These are phyloP conservation scores for Mycena galericulata DNA, from an alignment of 768 basidiomycete species.

Conservation along the genomic window DNA sequence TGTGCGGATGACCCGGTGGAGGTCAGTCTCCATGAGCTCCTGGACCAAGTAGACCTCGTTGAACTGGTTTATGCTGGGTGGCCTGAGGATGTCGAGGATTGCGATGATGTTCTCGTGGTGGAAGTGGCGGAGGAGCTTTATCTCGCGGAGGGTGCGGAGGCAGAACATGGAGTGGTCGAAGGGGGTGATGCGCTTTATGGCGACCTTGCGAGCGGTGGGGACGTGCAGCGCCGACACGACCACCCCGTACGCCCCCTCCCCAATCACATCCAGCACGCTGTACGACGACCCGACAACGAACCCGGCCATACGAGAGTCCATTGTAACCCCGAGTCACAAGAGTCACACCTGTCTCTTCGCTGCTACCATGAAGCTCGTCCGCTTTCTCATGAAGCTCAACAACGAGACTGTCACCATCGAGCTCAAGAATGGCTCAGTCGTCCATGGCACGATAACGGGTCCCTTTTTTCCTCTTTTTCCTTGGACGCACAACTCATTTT, in stretches of 20 bases:
- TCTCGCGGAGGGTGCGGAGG: slow-evolving; percentile 85
- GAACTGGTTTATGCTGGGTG: slow-evolving; percentile 80
- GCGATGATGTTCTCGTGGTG: slow-evolving; percentile 92
- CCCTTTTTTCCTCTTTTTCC: slow-evolving; percentile 1
- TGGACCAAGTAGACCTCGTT: slow-evolving; percentile 82
- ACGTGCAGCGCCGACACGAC: slow-evolving; percentile 87
- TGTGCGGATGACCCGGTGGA: slow-evolving; percentile 96
- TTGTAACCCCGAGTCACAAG: slow-evolving; percentile 1
- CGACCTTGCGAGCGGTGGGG: slow-evolving; percentile 85
- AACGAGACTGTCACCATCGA: slow-evolving; percentile 99
- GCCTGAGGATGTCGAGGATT: slow-evolving; percentile 93
- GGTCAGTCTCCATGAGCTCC: slow-evolving; percentile 92
- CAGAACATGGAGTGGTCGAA: slow-evolving; percentile 97
- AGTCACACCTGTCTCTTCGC: neutral
- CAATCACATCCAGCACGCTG: slow-evolving; percentile 85
- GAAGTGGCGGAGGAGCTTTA: slow-evolving; percentile 93
- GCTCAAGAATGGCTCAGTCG: slow-evolving; percentile 95
- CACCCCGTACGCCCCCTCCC: slow-evolving; percentile 96
- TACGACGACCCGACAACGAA: slow-evolving; percentile 71
- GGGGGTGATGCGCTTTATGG: slow-evolving; percentile 95
- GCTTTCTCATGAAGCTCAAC: slow-evolving; percentile 99
- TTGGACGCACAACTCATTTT: neutral
- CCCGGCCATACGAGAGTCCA: slow-evolving; percentile 47
- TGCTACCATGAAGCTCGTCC: slow-evolving; percentile 35
- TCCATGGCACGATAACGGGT: slow-evolving; percentile 98